Evolutionary conservation across 169 alveolate genomes (phyloP), one percentile per base, ranked within the genome.

Genomic region (Eimeria acervulina): DNA sequence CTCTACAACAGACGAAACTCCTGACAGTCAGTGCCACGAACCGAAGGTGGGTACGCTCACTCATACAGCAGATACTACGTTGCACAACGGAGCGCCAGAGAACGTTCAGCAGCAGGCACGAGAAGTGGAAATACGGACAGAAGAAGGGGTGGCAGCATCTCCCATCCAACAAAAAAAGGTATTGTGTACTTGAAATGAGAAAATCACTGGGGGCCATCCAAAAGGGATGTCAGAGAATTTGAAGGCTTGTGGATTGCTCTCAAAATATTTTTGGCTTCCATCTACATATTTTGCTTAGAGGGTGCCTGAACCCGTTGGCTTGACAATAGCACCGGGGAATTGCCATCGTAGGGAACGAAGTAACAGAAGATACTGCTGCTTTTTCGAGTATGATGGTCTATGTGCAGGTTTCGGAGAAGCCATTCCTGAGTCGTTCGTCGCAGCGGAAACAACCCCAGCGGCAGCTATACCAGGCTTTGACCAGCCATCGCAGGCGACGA

Each of bases 401-500:
- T 13, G 42, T 85, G 76, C 80, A 85, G 93, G 59, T 38, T 33
- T 52, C 81, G 33, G 40, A 85, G 44, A 38, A 85, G 93, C 52
- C 80, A n/a, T 17, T 52, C 52, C 81, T 31, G 40, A 61, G 21
- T 15, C 81, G 61, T 19, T 33, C 80, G 59, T 61, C 55, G 40
- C 91, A 52, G 33, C 31, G 51, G 91, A 80, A 59, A 28, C 93
- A 85, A 81, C 80, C 28, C n/a, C 93, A 52, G 93, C 93, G 36
- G 61, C 81, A 61, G 26, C 55, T 36, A 61, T 80, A 38, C 76
- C 91, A 51, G 91, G 33, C 28, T 21, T 42, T 38, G 31, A 85
- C 52, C 61, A 52, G 42, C 93, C 80, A 85, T 36, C 93, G 93
- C 47, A 85, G 93, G 68, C 28, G 93, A 61, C 93, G 93, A 21